Conservation (phyloP, 2,329 filamentous ascomycete species). For the Aurifilum marmelostoma region DNA sequence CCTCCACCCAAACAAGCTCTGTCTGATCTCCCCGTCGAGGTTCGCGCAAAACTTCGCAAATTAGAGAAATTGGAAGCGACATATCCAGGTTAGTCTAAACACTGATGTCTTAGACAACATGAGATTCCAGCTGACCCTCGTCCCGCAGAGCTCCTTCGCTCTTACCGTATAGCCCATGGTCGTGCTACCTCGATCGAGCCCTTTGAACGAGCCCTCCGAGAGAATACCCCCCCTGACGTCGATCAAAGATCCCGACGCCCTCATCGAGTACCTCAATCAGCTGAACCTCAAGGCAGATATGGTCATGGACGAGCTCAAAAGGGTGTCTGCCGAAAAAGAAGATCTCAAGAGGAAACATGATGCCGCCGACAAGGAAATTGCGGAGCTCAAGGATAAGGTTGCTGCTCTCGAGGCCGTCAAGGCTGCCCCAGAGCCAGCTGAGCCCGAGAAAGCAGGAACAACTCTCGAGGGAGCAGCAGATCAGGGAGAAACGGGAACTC, state of each 20-base stretch:
- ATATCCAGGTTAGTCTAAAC: conserved; percentile 69
- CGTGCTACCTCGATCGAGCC: conserved; percentile 86
- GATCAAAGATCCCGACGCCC: conserved; percentile 79
- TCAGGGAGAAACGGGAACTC: conserved; percentile 34
- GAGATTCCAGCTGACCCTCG: conserved; percentile 8
- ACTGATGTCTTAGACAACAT: conserved; percentile 21
- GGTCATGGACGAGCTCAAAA: conserved; percentile 90
- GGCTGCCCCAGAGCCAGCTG: conserved; percentile 32
- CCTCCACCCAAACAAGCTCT: conserved; percentile 32
- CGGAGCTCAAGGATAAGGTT: conserved; percentile 56
- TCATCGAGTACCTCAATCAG: conserved; percentile 90
- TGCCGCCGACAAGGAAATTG: conserved; percentile 48
- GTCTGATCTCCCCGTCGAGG: conserved; percentile 70
- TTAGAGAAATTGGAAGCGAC: conserved; percentile 88
- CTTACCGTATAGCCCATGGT: conserved; percentile 88
- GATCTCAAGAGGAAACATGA: conserved; percentile 76
- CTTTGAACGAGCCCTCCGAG: conserved; percentile 87
- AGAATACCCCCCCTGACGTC: conserved; percentile 91
- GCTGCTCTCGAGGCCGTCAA: conserved; percentile 47
- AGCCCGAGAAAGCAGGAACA: conserved; percentile 38
- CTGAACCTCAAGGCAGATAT: conserved; percentile 85
- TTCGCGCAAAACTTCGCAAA: conserved; percentile 76
- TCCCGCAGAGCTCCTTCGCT: conserved; percentile 77
- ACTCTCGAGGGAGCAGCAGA: conserved; percentile 27
- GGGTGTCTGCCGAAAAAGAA: conserved; percentile 81